phyloP scores from a whole-genome alignment of 208 protist species.

The Crithidia bombi region DNA sequence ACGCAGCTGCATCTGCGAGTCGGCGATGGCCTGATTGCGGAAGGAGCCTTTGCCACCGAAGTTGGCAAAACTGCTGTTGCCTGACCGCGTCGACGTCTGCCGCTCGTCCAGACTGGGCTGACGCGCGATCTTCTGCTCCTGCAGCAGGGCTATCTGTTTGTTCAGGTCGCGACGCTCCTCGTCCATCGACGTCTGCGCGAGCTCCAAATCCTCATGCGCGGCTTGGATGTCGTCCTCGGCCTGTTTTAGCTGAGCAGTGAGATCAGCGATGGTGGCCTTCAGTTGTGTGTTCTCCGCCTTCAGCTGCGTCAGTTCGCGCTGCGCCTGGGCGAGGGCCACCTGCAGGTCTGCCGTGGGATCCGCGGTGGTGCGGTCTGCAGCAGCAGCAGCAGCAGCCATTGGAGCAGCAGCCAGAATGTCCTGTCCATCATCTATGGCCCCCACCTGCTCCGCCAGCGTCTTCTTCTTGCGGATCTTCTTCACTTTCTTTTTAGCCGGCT shows the following conservation, averaged over 20 bases:
- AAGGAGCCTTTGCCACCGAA: conserved; percentile 17
- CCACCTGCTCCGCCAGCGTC: conserved; percentile 51
- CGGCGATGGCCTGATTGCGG: conserved; percentile 29
- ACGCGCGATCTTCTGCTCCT: background rate
- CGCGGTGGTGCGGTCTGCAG: background rate
- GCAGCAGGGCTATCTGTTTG: conserved; percentile 43
- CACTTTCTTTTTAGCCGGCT: conserved; percentile 43
- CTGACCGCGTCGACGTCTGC: conserved; percentile 3
- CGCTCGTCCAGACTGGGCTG: conserved; percentile 6
- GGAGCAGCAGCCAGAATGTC: conserved; percentile 28
- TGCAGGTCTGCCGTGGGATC: conserved; percentile 17
- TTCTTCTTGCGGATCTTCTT: conserved; percentile 64
- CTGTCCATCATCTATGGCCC: conserved; percentile 32
- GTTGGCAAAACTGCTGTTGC: conserved; percentile 15
- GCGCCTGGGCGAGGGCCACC: conserved; percentile 7
- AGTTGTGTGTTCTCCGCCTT: conserved; percentile 61
- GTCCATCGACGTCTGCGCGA: conserved; percentile 26
- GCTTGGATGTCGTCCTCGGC: conserved; percentile 46
- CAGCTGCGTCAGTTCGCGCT: conserved; percentile 47
- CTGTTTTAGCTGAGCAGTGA: conserved; percentile 49
- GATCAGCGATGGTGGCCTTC: conserved; percentile 51
- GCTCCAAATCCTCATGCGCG: conserved; percentile 37
- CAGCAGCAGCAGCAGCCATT: conserved; percentile 4
- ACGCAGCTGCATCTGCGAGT: conserved; percentile 44
- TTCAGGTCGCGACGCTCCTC: conserved; percentile 43